Conservation (phyloP, 192 early-diverging fungal genomes). For the Coemansia sp. region DNA sequence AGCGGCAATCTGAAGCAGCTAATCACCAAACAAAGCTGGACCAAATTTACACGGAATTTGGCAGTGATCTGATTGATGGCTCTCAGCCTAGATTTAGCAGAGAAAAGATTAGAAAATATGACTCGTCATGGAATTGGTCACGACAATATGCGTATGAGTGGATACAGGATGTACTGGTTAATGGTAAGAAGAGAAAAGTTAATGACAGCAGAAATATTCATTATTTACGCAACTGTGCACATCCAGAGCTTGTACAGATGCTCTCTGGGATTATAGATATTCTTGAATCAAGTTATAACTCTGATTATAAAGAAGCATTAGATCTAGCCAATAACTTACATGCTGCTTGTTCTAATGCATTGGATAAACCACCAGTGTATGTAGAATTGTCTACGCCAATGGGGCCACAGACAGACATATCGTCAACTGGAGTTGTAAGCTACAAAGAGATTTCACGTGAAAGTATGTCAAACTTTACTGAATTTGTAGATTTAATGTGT, state of each 20-base stretch:
- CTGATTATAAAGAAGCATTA: conserved; percentile 56
- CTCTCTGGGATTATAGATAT: conserved; percentile 70
- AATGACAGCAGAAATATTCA: conserved; percentile 5
- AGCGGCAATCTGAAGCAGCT: conserved; percentile 55
- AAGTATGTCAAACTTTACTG: conserved; percentile 71
- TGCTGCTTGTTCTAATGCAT: conserved; percentile 72
- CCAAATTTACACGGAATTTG: conserved; percentile 76
- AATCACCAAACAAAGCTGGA: conserved; percentile 76
- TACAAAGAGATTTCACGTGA: conserved; percentile 79
- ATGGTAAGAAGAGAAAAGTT: conserved; percentile 55
- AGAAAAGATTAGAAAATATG: conserved; percentile 82
- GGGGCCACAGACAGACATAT: conserved; percentile 68
- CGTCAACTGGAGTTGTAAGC: conserved; percentile 65
- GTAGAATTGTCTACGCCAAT: conserved; percentile 80
- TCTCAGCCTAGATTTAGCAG: conserved; percentile 74
- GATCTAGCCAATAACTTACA: conserved; percentile 63
- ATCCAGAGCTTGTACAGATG: conserved; percentile 66
- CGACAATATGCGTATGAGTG: conserved; percentile 36
- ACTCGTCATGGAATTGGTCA: conserved; percentile 98
- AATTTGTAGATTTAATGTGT: conserved; percentile 85
- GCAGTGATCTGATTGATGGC: conserved; percentile 71
- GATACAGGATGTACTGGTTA: conserved; percentile 68
- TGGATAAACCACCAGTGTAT: conserved; percentile 71
- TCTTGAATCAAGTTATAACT: conserved; percentile 61
- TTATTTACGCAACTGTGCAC: conserved; percentile 76